Percentiles rank a stretch among this genome's conserved stretches.
Conservation (phyloP, 1,139 yeast species). For the Groenewaldozyma sp. region DNA sequence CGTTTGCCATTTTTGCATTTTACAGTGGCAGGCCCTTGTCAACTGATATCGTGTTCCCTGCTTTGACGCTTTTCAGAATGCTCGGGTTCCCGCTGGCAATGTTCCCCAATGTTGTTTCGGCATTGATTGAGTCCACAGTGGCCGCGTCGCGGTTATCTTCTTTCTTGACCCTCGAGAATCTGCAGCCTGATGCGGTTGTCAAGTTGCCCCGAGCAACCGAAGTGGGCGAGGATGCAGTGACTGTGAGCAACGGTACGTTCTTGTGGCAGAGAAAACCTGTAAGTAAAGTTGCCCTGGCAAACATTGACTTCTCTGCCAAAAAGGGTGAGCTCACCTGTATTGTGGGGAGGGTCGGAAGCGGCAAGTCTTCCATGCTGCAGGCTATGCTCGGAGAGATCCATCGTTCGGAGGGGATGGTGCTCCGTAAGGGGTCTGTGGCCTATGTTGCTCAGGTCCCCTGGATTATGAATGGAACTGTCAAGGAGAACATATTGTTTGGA, state of each 20-base stretch:
- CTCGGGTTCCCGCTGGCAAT: slow-evolving; percentile 89
- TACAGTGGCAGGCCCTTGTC: slow-evolving; percentile 61
- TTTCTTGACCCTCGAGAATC: slow-evolving; percentile 67
- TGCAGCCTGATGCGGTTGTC: slow-evolving; percentile 70
- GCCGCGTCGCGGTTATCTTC: slow-evolving; percentile 68
- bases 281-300: slow-evolving; percentile 66
- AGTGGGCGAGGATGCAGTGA: slow-evolving; percentile 62
- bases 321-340: slow-evolving; percentile 83
- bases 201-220: slow-evolving; percentile 44
- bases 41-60: slow-evolving; percentile 93
- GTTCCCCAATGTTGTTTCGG: slow-evolving; percentile 81
- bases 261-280: slow-evolving; percentile 78
- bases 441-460: slow-evolving; percentile 92
- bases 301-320: slow-evolving; percentile 57
- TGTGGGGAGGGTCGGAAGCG: slow-evolving; percentile 89
- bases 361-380: slow-evolving; percentile 82
- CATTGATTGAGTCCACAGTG: slow-evolving; percentile 83
- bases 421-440: slow-evolving; percentile 71
- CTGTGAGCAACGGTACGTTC: slow-evolving; percentile 68
- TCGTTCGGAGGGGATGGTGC: slow-evolving; percentile 66
- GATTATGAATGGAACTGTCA: slow-evolving; percentile 92
- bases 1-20: slow-evolving; percentile 75
- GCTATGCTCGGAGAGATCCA: slow-evolving; percentile 80
- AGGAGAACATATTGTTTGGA: slow-evolving; percentile 85
- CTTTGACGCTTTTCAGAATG: slow-evolving; percentile 68